These are phyloP conservation scores for Cyberlindnera veronae DNA, from an alignment of 805 yeast species.

Conservation along the genomic window DNA sequence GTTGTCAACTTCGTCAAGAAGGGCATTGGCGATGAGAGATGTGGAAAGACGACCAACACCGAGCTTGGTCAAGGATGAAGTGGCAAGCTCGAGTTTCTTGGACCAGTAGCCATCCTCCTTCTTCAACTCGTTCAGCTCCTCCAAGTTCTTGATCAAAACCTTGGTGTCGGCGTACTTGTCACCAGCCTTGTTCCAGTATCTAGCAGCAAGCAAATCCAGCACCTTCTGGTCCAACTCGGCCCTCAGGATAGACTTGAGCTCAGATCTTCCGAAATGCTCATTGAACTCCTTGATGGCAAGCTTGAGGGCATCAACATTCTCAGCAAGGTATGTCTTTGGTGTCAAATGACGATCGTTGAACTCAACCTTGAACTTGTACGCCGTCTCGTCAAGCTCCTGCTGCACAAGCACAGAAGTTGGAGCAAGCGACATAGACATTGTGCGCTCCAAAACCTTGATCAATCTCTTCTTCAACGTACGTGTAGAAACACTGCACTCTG, in stretches of 20 bases:
- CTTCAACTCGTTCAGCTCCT: conserved; percentile 52
- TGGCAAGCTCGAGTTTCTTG: conserved; percentile 76
- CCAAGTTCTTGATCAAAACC: conserved; percentile 39
- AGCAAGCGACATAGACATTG: conserved; percentile 84
- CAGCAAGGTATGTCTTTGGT: conserved; percentile 91
- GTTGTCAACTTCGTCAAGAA: conserved; percentile 71
- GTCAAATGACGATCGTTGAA: conserved; percentile 93
- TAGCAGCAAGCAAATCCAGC: conserved; percentile 78
- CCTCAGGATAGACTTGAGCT: conserved; percentile 72
- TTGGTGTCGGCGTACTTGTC: conserved; percentile 20
- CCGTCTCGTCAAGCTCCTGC: conserved; percentile 88
- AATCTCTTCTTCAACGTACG: conserved; percentile 70
- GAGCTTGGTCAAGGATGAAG: conserved; percentile 80
- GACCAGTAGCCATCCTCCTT: conserved; percentile 84
- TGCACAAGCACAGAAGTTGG: conserved; percentile 86
- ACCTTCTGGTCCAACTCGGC: conserved; percentile 87
- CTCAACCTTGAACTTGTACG: conserved; percentile 92
- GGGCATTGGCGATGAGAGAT: conserved; percentile 72
- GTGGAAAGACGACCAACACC: conserved; percentile 95
- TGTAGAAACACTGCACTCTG: conserved; percentile 72
- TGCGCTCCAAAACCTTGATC: conserved; percentile 80
- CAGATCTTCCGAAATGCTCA: conserved; percentile 76
- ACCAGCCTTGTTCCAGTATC: conserved; percentile 79
- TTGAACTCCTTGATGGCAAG: conserved; percentile 84
- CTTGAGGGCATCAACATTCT: conserved; percentile 83